Evolutionary conservation across 441 rosid species (phyloP).

Genomic region (Adansonia madagascariensis): DNA sequence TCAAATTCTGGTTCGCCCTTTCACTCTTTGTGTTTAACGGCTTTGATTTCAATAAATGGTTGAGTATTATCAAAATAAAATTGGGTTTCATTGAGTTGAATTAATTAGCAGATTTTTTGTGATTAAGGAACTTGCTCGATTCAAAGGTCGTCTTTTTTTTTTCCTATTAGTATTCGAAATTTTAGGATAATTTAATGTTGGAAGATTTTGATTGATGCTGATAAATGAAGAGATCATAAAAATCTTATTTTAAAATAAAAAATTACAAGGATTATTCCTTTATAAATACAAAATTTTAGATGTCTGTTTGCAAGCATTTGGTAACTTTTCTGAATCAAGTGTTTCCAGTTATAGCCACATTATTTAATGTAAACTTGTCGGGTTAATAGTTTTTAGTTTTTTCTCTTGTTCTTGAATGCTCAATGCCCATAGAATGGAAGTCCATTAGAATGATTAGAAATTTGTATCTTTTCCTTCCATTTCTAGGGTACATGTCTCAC

Average conservation of each 20-base stretch:
- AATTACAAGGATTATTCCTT: neutral
- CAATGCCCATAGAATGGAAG: neutral
- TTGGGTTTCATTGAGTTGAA: constrained; percentile 4
- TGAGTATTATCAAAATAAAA: neutral
- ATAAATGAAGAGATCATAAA: neutral
- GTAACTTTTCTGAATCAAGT: neutral
- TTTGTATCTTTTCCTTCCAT: neutral
- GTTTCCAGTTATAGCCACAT: neutral
- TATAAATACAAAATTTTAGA: neutral
- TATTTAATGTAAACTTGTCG: neutral
- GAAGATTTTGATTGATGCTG: neutral
- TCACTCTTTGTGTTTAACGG: neutral
- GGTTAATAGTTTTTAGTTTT: neutral
- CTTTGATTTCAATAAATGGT: neutral
- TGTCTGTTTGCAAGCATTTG: neutral
- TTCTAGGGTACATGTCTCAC: neutral
- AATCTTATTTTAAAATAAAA: neutral
- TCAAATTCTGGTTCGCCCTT: constrained; percentile 72
- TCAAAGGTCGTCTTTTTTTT: neutral
- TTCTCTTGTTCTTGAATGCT: neutral
- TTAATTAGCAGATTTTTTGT: neutral
- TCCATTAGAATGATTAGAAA: neutral
- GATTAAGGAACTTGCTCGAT: neutral
- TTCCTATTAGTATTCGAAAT: neutral
- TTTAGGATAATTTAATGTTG: neutral